phyloP scores from a whole-genome alignment of 148 eudicot genomes.

The Rhododendron ovatum region DNA sequence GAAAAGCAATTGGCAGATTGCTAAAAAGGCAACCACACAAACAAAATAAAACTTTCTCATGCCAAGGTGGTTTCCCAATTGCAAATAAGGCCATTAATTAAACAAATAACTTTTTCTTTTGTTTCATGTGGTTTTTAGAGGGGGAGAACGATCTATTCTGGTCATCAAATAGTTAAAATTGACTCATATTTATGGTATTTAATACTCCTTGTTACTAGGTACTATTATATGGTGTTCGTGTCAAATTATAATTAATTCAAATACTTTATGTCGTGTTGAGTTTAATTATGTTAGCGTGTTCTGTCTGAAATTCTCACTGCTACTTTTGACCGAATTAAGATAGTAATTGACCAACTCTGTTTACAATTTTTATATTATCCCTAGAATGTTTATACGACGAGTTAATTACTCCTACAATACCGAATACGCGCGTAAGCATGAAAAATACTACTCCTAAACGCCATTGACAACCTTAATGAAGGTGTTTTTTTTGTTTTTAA shows the following conservation, averaged over 20 bases:
- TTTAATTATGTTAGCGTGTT: neutral
- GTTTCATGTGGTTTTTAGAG: neutral
- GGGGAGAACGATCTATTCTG: neutral
- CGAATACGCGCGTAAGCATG: neutral
- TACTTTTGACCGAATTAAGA: neutral
- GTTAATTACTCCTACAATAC: neutral
- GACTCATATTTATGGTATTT: neutral
- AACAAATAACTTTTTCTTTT: neutral
- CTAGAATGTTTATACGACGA: neutral
- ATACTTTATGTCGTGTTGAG: neutral
- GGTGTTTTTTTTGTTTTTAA: no score
- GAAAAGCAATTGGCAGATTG: neutral
- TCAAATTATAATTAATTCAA: neutral
- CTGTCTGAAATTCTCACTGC: neutral
- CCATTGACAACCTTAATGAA: neutral
- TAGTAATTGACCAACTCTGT: neutral
- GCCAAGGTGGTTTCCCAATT: neutral
- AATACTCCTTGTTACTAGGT: neutral
- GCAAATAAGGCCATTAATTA: neutral
- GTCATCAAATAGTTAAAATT: no score
- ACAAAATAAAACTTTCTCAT: neutral
- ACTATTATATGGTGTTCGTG: neutral
- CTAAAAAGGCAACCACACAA: neutral
- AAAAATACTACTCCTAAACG: neutral
- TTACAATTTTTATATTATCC: neutral